Evolutionary conservation across 768 basidiomycete species (phyloP).

Genomic region (Tylopilus sp.): DNA sequence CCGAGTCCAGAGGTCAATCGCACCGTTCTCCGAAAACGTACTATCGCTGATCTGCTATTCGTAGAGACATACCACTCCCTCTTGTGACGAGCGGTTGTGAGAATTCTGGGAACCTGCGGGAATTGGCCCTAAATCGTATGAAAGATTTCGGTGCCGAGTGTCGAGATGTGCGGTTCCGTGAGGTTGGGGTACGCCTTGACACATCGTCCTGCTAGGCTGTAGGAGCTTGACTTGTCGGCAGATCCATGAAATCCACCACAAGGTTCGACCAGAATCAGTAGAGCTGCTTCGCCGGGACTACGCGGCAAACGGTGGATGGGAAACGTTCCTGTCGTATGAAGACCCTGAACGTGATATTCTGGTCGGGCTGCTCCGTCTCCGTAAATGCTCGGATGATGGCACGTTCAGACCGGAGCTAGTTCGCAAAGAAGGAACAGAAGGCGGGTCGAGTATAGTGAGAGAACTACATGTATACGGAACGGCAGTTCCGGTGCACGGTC

Average conservation of each 20-base stretch:
- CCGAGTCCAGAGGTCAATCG: conserved; percentile 82
- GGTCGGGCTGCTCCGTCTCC: conserved; percentile 84
- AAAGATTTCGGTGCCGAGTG: conserved; percentile 99
- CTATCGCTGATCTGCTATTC: background rate
- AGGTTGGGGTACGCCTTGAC: conserved; percentile 79
- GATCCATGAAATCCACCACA: conserved; percentile 99
- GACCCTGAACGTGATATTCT: conserved; percentile 97
- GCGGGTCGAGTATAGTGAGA: conserved; percentile 87
- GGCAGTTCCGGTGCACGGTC: conserved; percentile 93
- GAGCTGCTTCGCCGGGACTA: conserved; percentile 96
- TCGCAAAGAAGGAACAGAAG: conserved; percentile 61
- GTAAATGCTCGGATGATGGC: conserved; percentile 96
- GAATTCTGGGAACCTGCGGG: conserved; percentile 94
- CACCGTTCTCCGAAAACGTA: background rate
- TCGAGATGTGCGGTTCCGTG: conserved; percentile 94
- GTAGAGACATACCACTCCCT: conserved; percentile 93
- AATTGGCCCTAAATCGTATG: conserved; percentile 95
- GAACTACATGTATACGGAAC: conserved; percentile 98
- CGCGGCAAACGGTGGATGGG: conserved; percentile 97
- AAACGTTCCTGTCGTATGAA: conserved; percentile 98
- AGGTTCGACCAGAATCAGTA: conserved; percentile 91
- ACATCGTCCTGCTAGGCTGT: background rate
- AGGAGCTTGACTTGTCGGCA: conserved; percentile 29
- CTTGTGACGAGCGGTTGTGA: conserved; percentile 96
- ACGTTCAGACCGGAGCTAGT: conserved; percentile 94